These are phyloP conservation scores for Monilinia polystroma DNA, from an alignment of 2,329 filamentous ascomycete species.

Conservation along the genomic window DNA sequence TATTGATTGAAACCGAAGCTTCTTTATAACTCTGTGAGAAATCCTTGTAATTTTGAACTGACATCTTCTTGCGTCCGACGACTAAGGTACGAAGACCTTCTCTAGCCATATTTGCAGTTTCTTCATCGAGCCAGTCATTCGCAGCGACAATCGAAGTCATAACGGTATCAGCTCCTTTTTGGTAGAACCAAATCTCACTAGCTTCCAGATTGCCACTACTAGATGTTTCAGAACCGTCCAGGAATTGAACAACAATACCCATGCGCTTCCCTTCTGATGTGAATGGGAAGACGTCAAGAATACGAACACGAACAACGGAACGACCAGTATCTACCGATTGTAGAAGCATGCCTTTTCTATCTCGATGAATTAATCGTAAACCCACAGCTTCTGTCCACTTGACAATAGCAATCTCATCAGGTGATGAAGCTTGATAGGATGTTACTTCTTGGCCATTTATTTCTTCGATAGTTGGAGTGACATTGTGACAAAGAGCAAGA, in stretches of 20 bases:
- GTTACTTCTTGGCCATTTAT: constrained; percentile 74
- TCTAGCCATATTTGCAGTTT: constrained; percentile 98
- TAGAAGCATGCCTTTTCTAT: constrained; percentile 81
- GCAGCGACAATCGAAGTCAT: constrained; percentile 94
- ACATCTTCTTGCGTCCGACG: constrained; percentile 86
- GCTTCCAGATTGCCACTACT: constrained; percentile 50
- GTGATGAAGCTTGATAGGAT: constrained; percentile 93
- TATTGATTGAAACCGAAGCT: constrained; percentile 75
- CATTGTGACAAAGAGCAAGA: constrained; percentile 92
- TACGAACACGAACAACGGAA: constrained; percentile 77
- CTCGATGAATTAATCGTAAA: constrained; percentile 77
- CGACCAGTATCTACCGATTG: constrained; percentile 73
- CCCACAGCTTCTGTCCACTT: constrained; percentile 93
- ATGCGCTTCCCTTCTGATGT: constrained; percentile 97
- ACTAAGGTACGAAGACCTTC: constrained; percentile 93
- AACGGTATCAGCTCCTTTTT: constrained; percentile 97
- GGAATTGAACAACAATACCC: constrained; percentile 92
- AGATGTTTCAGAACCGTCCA: constrained; percentile 53
- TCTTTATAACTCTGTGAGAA: constrained; percentile 75
- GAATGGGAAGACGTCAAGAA: constrained; percentile 94
- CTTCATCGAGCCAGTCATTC: constrained; percentile 98
- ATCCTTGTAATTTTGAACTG: constrained; percentile 72
- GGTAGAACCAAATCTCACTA: constrained; percentile 95
- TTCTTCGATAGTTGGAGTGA: constrained; percentile 87
- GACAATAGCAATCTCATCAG: constrained; percentile 97